These are phyloP conservation scores for Fusarium oxysporum DNA, from an alignment of 2,329 filamentous ascomycete species.

Conservation along the genomic window DNA sequence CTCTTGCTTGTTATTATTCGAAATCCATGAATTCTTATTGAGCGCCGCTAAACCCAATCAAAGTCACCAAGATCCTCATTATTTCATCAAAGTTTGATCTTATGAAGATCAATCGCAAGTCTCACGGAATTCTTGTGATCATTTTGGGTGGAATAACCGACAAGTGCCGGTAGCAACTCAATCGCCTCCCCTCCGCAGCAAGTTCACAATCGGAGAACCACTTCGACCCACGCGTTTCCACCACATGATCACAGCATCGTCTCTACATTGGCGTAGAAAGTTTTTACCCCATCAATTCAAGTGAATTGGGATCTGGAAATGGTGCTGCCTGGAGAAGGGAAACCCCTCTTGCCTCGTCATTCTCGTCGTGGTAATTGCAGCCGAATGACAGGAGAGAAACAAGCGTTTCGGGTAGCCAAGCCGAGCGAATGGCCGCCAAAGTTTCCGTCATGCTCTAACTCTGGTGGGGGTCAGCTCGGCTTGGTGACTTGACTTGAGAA, in stretches of 20 bases:
- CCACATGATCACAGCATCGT: conserved; percentile 29
- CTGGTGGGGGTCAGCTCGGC: conserved; percentile 18
- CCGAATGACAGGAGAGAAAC: conserved; percentile 21
- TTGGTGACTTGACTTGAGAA: conserved; percentile 7
- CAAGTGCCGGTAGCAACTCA: background rate
- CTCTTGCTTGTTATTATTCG: background rate
- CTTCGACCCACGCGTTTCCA: conserved; percentile 31
- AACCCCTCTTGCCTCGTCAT: background rate
- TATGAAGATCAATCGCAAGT: background rate
- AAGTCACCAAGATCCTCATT: background rate
- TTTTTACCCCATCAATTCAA: background rate
- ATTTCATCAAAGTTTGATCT: background rate
- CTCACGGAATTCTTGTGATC: background rate
- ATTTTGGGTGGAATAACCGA: background rate
- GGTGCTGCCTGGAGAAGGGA: conserved; percentile 17
- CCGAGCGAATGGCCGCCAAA: conserved; percentile 26
- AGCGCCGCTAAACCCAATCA: conserved; percentile 25
- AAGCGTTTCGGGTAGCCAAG: conserved; percentile 31
- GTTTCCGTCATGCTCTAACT: conserved; percentile 7
- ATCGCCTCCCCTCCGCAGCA: background rate
- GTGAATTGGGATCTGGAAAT: conserved; percentile 6
- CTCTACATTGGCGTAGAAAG: conserved; percentile 25
- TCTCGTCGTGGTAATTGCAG: conserved; percentile 19
- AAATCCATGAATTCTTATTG: conserved; percentile 17
- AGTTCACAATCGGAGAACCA: background rate